Conservation (phyloP, 345 rosid genomes). For the Kernera saxatilis region DNA sequence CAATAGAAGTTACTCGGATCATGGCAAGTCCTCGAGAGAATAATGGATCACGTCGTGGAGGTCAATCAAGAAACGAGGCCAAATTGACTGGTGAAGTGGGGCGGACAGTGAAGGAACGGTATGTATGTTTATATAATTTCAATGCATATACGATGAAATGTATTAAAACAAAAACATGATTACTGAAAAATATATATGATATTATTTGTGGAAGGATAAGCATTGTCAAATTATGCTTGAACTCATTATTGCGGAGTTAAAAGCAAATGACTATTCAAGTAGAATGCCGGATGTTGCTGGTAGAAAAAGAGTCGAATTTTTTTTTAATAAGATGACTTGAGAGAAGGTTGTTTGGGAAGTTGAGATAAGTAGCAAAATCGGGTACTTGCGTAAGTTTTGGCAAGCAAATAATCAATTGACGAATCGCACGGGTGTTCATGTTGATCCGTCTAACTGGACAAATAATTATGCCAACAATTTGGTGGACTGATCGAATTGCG, state of each 20-base stretch:
- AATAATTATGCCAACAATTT: not conserved
- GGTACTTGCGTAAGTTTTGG: not conserved
- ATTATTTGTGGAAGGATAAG: not conserved
- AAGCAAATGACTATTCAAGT: not conserved
- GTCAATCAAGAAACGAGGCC: no score
- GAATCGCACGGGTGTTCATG: not conserved
- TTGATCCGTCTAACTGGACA: not conserved
- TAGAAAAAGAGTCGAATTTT: not conserved
- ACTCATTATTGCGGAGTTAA: not conserved
- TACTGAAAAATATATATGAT: no score
- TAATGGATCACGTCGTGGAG: no score
- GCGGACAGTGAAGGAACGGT: no score
- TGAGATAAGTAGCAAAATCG: not conserved
- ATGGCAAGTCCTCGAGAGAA: no score
- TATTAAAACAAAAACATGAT: no score
- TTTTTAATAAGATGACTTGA: not conserved
- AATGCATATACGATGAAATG: no score
- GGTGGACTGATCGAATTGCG: not conserved
- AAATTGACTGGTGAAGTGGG: no score
- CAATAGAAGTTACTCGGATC: no score
- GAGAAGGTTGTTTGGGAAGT: no score
- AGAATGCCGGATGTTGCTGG: not conserved
- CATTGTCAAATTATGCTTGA: not conserved
- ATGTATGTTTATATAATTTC: no score
- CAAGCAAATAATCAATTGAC: not conserved